Conservation (phyloP, 306 rosid genomes). For the Cicer judaicum region DNA sequence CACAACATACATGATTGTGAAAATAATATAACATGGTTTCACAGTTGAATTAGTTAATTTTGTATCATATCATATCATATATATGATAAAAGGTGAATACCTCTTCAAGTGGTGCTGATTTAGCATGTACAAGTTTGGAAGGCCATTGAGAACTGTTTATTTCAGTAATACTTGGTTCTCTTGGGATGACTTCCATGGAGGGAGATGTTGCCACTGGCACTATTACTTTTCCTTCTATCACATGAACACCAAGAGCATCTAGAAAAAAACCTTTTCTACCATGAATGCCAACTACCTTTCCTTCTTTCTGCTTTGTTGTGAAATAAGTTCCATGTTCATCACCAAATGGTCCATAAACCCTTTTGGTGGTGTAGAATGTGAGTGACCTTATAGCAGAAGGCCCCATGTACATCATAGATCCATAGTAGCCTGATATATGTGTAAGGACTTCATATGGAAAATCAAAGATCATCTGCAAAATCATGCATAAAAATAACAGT, state of each 20-base stretch:
- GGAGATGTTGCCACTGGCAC: conserved; percentile 50
- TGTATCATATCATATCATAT: neutral
- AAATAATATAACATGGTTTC: neutral
- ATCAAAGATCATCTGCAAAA: conserved; percentile 74
- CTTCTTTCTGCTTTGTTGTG: conserved; percentile 70
- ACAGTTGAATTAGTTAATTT: neutral
- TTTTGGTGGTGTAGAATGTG: conserved; percentile 73
- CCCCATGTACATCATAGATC: conserved; percentile 80
- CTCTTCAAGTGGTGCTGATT: conserved; percentile 63
- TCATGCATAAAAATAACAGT: neutral
- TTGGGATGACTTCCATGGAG: conserved; percentile 47
- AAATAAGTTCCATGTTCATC: conserved; percentile 78
- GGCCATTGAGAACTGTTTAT: conserved; percentile 56
- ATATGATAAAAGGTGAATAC: conserved; percentile 46
- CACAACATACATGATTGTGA: neutral
- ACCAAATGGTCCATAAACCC: conserved; percentile 79
- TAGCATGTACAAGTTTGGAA: conserved; percentile 54
- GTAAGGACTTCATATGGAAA: conserved; percentile 83
- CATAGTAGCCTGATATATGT: conserved; percentile 76
- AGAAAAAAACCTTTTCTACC: conserved; percentile 86
- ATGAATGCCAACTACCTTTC: conserved; percentile 82
- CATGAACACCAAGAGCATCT: conserved; percentile 84
- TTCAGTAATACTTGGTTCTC: conserved; percentile 53
- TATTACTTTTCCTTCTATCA: conserved; percentile 70
- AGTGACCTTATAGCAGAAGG: conserved; percentile 75